Evolutionary conservation across 495 filamentous ascomycete species (phyloP), one percentile per base, ranked within the genome.

Genomic region (Achaetomiella virescens): DNA sequence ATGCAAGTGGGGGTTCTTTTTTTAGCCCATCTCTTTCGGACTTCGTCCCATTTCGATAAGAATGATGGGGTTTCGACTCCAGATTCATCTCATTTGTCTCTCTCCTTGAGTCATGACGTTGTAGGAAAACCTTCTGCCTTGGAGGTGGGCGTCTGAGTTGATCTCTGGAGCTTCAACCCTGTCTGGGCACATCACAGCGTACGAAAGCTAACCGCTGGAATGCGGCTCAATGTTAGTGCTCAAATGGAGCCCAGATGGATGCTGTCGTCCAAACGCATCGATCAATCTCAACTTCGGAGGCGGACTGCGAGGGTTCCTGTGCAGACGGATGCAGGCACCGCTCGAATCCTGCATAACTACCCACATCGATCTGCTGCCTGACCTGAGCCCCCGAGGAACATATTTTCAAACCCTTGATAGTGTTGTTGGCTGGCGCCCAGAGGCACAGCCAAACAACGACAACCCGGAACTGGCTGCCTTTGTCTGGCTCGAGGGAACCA

Each of bases 1-100:
- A 50, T 43, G 42, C 37, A 29, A 25, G 51, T 27, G 22, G n/a
- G 21, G 45, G 20, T 53, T 61, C 59, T 58, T 58, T 61, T 61
- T 61, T 61, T 61, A 61, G 59, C 47, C 15, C 25, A 11, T 37
- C n/a, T 29, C 36, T 53, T 24, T 27, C 22, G 22, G 15, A 25
- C 35, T 31, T 40, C n/a, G 44, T 21, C 51, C 43, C 54, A 35
- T 57, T 48, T 31, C 27, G 27, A 31, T 9, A 9, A 31, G 27
- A 31, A 5, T 31, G 27, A 31, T 31, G 27, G 27, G 9, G 27
- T 31, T 31, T 31, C 27, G 9, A 31, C 5, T 31, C 27, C 27
- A 31, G 27, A 31, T 9, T 31, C 27, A 31, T 31, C 9, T 31
- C 27, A 5, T 9, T 31, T 31, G 5, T 31, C 27, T 5, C 5